A percentile compares a stretch with the other conserved stretches of the same genome.
These are phyloP conservation scores for Xerocomellus dryophilus DNA, from an alignment of 768 basidiomycete genomes.

Conservation along the genomic window DNA sequence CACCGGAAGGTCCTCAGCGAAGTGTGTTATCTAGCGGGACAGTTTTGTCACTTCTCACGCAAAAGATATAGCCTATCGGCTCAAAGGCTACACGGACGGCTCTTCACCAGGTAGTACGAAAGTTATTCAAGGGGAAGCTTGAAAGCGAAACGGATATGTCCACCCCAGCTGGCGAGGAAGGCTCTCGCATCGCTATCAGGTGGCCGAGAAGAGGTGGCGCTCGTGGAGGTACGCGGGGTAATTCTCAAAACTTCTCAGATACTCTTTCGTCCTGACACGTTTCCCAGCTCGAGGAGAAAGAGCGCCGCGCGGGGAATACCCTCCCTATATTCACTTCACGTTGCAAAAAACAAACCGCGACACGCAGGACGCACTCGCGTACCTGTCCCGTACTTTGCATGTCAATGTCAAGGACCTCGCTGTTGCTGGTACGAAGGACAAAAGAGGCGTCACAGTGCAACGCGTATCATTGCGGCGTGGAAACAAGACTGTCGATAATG, in stretches of 20 bases:
- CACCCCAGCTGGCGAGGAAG: conserved; percentile 51
- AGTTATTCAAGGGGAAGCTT: conserved; percentile 78
- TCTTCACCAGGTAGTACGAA: conserved; percentile 78
- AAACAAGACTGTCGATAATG: conserved; percentile 73
- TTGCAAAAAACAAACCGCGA: conserved; percentile 97
- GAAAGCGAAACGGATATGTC: conserved; percentile 75
- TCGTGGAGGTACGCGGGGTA: conserved; percentile 42
- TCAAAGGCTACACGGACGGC: conserved; percentile 79
- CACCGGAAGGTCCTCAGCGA: conserved; percentile 75
- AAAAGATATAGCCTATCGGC: conserved; percentile 61
- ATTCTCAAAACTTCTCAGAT: neutral
- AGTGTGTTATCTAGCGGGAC: conserved; percentile 47
- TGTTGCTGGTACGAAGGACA: conserved; percentile 97
- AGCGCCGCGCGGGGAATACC: conserved; percentile 60
- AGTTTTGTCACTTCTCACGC: conserved; percentile 14
- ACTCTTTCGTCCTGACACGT: neutral
- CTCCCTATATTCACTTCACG: conserved; percentile 93
- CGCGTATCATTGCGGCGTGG: conserved; percentile 78
- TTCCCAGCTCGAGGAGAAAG: conserved; percentile 37
- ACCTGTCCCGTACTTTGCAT: conserved; percentile 76
- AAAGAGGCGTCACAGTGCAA: conserved; percentile 94
- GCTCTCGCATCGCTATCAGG: conserved; percentile 75
- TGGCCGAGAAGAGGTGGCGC: conserved; percentile 60
- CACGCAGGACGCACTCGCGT: conserved; percentile 86
- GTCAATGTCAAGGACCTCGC: conserved; percentile 77